A percentile compares a stretch with the other conserved stretches of the same genome.
phyloP scores from a whole-genome alignment of 2,329 filamentous ascomycete species.

The Aquanectria penicillioides region DNA sequence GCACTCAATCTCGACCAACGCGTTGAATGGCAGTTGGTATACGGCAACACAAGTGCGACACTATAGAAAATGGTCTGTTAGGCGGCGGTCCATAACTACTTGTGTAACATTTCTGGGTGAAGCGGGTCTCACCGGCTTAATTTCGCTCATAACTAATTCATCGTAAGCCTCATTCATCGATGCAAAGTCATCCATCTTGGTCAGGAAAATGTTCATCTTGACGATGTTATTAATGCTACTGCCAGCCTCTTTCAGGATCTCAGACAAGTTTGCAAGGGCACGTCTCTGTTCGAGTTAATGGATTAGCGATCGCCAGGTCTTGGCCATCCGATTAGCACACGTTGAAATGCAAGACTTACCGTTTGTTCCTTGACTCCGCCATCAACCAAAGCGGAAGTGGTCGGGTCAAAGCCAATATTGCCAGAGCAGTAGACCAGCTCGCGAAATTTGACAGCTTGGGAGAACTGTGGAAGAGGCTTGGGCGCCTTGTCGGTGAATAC shows the following conservation, averaged over 20 bases:
- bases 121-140: slow-evolving; percentile 61
- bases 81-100: too few species aligned
- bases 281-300: slow-evolving; percentile 47
- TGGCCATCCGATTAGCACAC: too few species aligned
- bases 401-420: slow-evolving; percentile 65
- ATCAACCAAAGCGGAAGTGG: slow-evolving; percentile 62
- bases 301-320: too few species aligned
- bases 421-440: slow-evolving; percentile 79
- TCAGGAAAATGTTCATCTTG: slow-evolving; percentile 75
- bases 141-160: slow-evolving; percentile 56
- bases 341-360: too few species aligned
- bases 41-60: slow-evolving; percentile 77
- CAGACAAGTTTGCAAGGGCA: slow-evolving; percentile 66
- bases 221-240: slow-evolving; percentile 68
- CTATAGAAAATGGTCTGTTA: slow-evolving; percentile 53
- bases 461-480: slow-evolving; percentile 61
- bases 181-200: slow-evolving; percentile 72
- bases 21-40: slow-evolving; percentile 74
- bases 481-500: too few species aligned
- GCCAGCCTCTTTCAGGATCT: slow-evolving; percentile 69
- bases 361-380: slow-evolving; percentile 65
- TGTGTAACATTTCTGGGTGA: too few species aligned
- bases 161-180: slow-evolving; percentile 66
- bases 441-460: slow-evolving; percentile 69
- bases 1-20: slow-evolving; percentile 80